A percentile compares a stretch with the other conserved stretches of the same genome.
phyloP scores from a whole-genome alignment of 306 rosid genomes.

The Prunus persica region DNA sequence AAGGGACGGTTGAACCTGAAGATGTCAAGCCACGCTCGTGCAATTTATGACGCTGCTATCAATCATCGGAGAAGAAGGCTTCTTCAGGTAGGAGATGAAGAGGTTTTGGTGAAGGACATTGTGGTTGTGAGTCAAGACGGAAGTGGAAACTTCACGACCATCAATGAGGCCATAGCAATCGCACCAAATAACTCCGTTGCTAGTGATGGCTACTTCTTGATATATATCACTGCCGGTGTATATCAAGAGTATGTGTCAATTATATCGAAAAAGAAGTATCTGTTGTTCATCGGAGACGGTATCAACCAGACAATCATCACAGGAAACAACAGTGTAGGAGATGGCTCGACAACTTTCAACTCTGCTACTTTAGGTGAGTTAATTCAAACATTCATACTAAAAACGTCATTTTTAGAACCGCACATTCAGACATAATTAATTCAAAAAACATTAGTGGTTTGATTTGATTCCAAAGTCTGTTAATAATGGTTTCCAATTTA shows the following conservation, averaged over 20 bases:
- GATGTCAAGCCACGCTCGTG: conserved; percentile 21
- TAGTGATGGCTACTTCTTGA: conserved; percentile 38
- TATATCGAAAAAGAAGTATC: conserved; percentile 27
- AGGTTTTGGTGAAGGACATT: conserved; percentile 23
- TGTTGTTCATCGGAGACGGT: conserved; percentile 48
- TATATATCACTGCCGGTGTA: conserved; percentile 38
- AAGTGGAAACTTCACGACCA: conserved; percentile 27
- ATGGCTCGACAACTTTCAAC: conserved; percentile 35
- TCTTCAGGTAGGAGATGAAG: conserved; percentile 17
- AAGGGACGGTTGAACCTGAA: conserved; percentile 25
- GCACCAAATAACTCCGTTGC: conserved; percentile 42
- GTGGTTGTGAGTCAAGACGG: conserved; percentile 40
- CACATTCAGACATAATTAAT: no score
- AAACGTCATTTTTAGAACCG: no score
- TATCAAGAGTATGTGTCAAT: conserved; percentile 34
- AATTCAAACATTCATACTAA: background rate
- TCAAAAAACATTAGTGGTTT: no score
- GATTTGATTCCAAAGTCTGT: no score
- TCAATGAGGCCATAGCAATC: conserved; percentile 24
- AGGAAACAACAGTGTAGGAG: conserved; percentile 32
- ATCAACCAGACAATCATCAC: conserved; percentile 41
- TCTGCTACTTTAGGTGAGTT: conserved; percentile 35
- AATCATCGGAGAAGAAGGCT: conserved; percentile 23
- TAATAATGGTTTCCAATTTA: no score
- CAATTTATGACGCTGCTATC: conserved; percentile 12